phyloP scores from a whole-genome alignment of 2,329 filamentous ascomycete genomes.

The Pestalotiopsis sp. region DNA sequence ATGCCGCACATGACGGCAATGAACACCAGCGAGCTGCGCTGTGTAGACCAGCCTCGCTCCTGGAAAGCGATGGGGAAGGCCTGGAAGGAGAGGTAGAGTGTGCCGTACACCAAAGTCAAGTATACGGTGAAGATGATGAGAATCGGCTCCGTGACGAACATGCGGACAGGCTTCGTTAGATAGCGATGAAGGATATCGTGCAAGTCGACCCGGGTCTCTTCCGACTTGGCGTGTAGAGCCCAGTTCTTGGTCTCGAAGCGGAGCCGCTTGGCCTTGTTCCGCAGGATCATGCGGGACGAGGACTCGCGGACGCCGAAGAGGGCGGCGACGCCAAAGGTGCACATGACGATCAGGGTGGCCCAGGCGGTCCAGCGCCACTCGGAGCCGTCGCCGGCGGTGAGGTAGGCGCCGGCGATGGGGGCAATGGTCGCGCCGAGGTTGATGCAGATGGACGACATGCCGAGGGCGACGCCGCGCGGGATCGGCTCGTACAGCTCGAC shows the following conservation, averaged over 20 bases:
- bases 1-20: slow-evolving; percentile 44
- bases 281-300: slow-evolving; percentile 49
- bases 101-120: slow-evolving; percentile 40
- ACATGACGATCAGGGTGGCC: slow-evolving; percentile 53
- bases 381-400: slow-evolving; percentile 2
- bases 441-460: slow-evolving; percentile 19
- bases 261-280: slow-evolving; percentile 48
- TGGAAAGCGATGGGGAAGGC: slow-evolving; percentile 50
- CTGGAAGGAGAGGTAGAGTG: slow-evolving; percentile 49
- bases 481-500: slow-evolving; percentile 23
- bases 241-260: slow-evolving; percentile 46
- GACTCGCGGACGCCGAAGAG: slow-evolving; percentile 52
- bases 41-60: slow-evolving; percentile 41
- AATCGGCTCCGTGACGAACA: slow-evolving; percentile 24
- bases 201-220: slow-evolving; percentile 26
- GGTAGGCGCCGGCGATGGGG: slow-evolving; percentile 18
- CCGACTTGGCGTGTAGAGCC: slow-evolving; percentile 30
- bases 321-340: slow-evolving; percentile 41
- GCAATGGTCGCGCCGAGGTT: slow-evolving; percentile 22
- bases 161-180: slow-evolving; percentile 22
- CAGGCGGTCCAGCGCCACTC: slow-evolving; percentile 60
- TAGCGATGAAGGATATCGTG: slow-evolving; percentile 19
- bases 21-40: slow-evolving; percentile 44
- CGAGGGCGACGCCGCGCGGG: slow-evolving; percentile 21
- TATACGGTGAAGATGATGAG: slow-evolving; percentile 23